Evolutionary conservation across 345 rosid species (phyloP).

Genomic region (Murraya paniculata): DNA sequence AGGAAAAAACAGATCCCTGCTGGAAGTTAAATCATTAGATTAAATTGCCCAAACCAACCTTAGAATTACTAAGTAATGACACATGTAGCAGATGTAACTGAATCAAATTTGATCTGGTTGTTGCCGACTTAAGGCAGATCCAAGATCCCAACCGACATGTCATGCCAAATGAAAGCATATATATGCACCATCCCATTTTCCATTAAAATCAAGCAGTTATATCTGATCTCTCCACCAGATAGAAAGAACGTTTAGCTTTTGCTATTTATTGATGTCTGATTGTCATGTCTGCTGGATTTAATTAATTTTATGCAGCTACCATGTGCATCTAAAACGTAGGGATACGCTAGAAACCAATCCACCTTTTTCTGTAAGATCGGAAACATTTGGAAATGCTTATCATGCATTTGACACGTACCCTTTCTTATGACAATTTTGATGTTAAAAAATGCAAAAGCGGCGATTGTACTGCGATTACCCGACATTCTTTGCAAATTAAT

Average conservation of each 20-base stretch:
- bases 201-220: not conserved
- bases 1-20: not conserved
- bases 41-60: not conserved
- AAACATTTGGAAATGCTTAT: not conserved
- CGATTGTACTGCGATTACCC: not conserved
- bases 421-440: not conserved
- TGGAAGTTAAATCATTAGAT: not conserved
- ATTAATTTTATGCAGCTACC: not conserved
- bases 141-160: slow-evolving; percentile 4
- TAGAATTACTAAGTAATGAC: not conserved
- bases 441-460: not conserved
- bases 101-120: not conserved
- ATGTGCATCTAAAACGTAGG: not conserved
- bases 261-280: not conserved
- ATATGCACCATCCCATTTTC: not conserved
- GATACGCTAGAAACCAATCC: not conserved
- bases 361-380: not conserved
- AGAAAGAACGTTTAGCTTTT: not conserved
- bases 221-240: not conserved
- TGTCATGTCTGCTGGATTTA: not conserved
- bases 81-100: not conserved
- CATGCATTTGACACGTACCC: not conserved
- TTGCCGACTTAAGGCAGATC: not conserved
- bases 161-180: not conserved
- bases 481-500: slow-evolving; percentile 1